phyloP scores from a whole-genome alignment of 164 flowering plant genomes.

The Houttuynia cordata region DNA sequence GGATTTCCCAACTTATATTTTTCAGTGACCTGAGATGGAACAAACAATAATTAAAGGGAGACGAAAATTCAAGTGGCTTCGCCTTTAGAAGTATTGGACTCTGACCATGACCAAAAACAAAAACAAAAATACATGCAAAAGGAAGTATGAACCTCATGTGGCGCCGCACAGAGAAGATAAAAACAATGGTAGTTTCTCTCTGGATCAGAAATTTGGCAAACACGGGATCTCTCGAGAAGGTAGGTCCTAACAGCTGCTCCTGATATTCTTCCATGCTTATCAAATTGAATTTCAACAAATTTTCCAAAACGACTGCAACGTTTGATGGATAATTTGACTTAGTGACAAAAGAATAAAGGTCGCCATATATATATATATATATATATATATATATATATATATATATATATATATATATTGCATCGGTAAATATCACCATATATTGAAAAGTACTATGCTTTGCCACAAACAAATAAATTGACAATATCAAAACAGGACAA shows the following conservation, averaged over 20 bases:
- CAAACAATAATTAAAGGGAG: not conserved
- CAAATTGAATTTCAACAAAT: slow-evolving; percentile 86
- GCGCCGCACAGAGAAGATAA: slow-evolving; percentile 83
- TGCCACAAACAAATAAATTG: not conserved
- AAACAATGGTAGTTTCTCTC: slow-evolving; percentile 90
- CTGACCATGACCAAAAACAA: not conserved
- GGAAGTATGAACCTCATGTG: slow-evolving; percentile 38
- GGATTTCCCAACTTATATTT: slow-evolving; percentile 74
- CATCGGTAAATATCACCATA: not conserved
- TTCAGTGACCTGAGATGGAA: slow-evolving; percentile 43
- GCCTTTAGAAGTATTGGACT: not conserved
- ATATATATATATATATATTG: no score
- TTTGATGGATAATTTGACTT: not conserved
- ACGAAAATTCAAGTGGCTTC: not conserved
- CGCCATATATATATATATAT: no score
- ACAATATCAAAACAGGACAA: not conserved
- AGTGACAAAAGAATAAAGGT: not conserved
- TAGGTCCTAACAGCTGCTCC: slow-evolving; percentile 86
- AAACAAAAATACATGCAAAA: no score
- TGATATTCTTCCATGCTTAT: slow-evolving; percentile 66
- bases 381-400: no score
- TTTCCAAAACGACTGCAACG: slow-evolving; percentile 78
- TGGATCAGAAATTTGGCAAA: slow-evolving; percentile 82
- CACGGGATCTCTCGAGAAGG: slow-evolving; percentile 86
- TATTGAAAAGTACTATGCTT: not conserved